phyloP scores from a whole-genome alignment of 371 early-diverging fungal species.

The Zychaea mexicana region DNA sequence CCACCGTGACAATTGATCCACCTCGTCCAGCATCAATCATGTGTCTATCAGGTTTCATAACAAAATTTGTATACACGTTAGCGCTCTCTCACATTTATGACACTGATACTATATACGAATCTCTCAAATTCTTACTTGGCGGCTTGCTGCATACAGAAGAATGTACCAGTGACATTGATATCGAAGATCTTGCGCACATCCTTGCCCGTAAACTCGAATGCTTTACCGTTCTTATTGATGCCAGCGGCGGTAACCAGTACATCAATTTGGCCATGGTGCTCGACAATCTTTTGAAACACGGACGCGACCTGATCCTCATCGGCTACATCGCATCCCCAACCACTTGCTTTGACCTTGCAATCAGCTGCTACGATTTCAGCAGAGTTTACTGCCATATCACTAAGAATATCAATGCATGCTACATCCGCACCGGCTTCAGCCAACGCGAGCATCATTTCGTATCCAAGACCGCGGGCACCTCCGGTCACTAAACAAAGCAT shows the following conservation, averaged over 20 bases:
- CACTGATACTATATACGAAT: too few species aligned
- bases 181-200: constrained; percentile 32
- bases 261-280: constrained; percentile 24
- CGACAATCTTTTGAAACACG: constrained; percentile 31
- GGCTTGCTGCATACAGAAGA: constrained; percentile 40
- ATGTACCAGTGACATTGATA: constrained; percentile 37
- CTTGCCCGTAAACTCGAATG: constrained; percentile 27
- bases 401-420: constrained; percentile 36
- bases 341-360: constrained; percentile 28
- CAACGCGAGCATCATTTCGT: constrained; percentile 45
- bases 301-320: constrained; percentile 30
- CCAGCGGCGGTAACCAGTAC: constrained; percentile 34
- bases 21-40: constrained; percentile 33
- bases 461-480: constrained; percentile 49
- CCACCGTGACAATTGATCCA: constrained; percentile 43
- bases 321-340: constrained; percentile 43
- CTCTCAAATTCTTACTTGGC: too few species aligned
- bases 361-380: constrained; percentile 18
- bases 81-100: too few species aligned
- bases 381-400: constrained; percentile 24
- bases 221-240: constrained; percentile 24
- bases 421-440: constrained; percentile 45
- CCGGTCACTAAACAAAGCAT: too few species aligned
- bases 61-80: too few species aligned
- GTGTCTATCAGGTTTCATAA: too few species aligned